Percentiles rank a stretch among this genome's conserved stretches.
Conservation (phyloP, 345 rosid species). For the Gossypium mustelinum region DNA sequence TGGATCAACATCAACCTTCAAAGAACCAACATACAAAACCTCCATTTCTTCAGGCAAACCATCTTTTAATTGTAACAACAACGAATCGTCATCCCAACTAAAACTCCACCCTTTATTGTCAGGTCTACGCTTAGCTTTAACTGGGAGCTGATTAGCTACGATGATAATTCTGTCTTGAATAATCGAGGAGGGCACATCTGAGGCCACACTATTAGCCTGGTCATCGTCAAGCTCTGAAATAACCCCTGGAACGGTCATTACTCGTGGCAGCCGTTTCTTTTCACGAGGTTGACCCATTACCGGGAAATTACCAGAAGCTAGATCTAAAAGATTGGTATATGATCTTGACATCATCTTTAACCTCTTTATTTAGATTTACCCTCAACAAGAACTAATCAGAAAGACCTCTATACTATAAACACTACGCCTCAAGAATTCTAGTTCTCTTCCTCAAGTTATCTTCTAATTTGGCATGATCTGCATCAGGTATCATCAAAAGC, state of each 20-base stretch:
- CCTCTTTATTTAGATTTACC: constrained; percentile 12
- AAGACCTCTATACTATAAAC: constrained; percentile 25
- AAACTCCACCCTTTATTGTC: constrained; percentile 77
- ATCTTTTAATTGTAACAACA: constrained; percentile 63
- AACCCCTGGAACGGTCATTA: constrained; percentile 73
- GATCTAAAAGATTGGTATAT: constrained; percentile 76
- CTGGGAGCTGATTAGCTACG: constrained; percentile 68
- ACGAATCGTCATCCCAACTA: constrained; percentile 68
- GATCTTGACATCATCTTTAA: constrained; percentile 62
- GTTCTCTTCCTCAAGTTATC: constrained; percentile 10
- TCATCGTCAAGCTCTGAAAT: constrained; percentile 80
- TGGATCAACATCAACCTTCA: constrained; percentile 51
- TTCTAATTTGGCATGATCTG: constrained; percentile 40
- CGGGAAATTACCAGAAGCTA: constrained; percentile 73
- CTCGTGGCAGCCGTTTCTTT: constrained; percentile 60
- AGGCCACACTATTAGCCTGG: constrained; percentile 57
- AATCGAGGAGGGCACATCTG: constrained; percentile 60
- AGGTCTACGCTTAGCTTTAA: constrained; percentile 71
- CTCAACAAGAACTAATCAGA: constrained; percentile 21
- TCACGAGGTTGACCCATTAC: constrained; percentile 49
- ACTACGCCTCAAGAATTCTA: constrained; percentile 12
- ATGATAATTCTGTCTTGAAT: constrained; percentile 64
- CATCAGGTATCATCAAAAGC: constrained; percentile 24
- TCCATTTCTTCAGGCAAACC: constrained; percentile 84
- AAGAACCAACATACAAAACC: constrained; percentile 63